phyloP scores from a whole-genome alignment of 2,329 filamentous ascomycete genomes.

The Cephalotrichum gorgonifer region DNA sequence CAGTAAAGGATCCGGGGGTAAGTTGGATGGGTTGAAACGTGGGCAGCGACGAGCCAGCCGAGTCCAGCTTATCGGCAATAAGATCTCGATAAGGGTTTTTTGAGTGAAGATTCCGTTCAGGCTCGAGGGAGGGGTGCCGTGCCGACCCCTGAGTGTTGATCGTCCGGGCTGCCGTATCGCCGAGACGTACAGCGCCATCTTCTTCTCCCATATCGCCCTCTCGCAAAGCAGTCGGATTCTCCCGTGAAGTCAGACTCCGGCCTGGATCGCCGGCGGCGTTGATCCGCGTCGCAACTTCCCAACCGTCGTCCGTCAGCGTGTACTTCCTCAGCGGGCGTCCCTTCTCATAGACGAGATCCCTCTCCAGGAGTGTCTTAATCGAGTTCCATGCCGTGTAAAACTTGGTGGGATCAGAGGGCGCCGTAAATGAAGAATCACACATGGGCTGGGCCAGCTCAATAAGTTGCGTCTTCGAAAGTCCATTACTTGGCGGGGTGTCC shows the following conservation, averaged over 20 bases:
- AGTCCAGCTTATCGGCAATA: not conserved
- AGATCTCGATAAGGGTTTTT: not conserved
- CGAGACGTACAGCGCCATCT: not conserved
- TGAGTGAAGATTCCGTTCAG: not conserved
- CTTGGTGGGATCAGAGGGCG: constrained; percentile 54
- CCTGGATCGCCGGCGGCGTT: constrained; percentile 18
- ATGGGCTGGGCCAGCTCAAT: constrained; percentile 60
- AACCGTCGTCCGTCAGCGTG: constrained; percentile 64
- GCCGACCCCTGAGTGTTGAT: not conserved
- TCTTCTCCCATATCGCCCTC: not conserved
- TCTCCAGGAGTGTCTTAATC: constrained; percentile 64
- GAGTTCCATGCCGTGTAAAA: constrained; percentile 77
- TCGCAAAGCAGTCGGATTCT: not conserved
- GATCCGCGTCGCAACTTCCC: constrained; percentile 61
- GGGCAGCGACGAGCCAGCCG: constrained; percentile 23
- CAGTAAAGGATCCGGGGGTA: constrained; percentile 55
- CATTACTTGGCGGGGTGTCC: constrained; percentile 30
- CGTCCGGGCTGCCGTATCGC: not conserved
- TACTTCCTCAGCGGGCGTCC: constrained; percentile 60
- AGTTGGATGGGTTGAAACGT: constrained; percentile 50
- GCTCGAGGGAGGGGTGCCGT: not conserved
- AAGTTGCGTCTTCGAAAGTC: constrained; percentile 58
- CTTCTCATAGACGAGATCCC: constrained; percentile 64
- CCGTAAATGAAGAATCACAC: constrained; percentile 64
- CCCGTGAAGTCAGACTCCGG: not conserved